These are phyloP conservation scores for Hypomyces perniciosus DNA, from an alignment of 2,329 filamentous ascomycete genomes.

Conservation along the genomic window DNA sequence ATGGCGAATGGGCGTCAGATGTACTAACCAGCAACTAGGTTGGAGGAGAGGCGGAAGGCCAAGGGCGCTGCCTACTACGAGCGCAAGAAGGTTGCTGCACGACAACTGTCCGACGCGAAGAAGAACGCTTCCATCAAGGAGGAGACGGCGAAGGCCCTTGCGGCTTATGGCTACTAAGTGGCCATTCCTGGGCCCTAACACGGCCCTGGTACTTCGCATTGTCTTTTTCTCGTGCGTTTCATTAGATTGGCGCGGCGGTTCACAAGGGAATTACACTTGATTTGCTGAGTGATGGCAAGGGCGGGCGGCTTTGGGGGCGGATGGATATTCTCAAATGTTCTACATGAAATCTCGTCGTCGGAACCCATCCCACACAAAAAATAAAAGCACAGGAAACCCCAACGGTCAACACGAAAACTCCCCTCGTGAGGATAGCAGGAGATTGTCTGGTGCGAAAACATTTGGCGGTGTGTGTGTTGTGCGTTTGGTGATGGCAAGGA, in stretches of 20 bases:
- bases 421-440: constrained; percentile 11
- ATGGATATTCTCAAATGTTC: constrained; percentile 29
- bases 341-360: constrained; percentile 30
- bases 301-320: constrained; percentile 29
- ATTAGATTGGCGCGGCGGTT: constrained; percentile 51
- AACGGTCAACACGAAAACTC: constrained; percentile 12
- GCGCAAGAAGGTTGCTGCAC: constrained; percentile 95
- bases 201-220: constrained; percentile 31
- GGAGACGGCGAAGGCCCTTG: constrained; percentile 84
- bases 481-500: constrained; percentile 3
- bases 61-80: constrained; percentile 99
- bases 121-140: constrained; percentile 82
- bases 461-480: constrained; percentile 6
- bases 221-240: constrained; percentile 46
- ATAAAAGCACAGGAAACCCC: constrained; percentile 30
- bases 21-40: constrained; percentile 47
- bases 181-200: constrained; percentile 24
- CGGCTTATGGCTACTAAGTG: constrained; percentile 81
- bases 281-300: constrained; percentile 42
- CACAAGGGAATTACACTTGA: constrained; percentile 43
- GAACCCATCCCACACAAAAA: constrained; percentile 25
- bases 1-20: background rate
- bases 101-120: constrained; percentile 87
- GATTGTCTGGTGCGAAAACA: constrained; percentile 5
- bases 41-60: constrained; percentile 99